phyloP scores from a whole-genome alignment of 2,329 filamentous ascomycete genomes.

The Bertia moriformis region DNA sequence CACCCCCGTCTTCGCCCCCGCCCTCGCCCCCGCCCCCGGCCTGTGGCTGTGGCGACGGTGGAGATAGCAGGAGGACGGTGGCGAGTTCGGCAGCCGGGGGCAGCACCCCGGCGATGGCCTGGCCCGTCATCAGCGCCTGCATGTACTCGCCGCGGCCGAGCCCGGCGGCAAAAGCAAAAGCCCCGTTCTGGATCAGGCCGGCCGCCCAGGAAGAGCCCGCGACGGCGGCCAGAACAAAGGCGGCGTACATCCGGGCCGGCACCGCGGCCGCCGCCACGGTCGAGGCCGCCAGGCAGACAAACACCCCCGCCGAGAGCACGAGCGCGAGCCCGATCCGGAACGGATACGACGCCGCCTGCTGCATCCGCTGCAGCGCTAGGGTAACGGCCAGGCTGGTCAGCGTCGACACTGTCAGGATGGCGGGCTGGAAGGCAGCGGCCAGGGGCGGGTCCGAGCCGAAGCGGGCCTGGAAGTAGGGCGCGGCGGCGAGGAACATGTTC shows the following conservation, averaged over 20 bases:
- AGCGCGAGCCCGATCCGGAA: conserved; percentile 70
- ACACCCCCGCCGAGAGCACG: conserved; percentile 61
- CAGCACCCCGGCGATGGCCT: conserved; percentile 80
- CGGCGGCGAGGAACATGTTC: conserved; percentile 97
- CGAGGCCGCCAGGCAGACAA: conserved; percentile 65
- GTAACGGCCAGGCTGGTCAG: conserved; percentile 67
- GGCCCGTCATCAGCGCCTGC: conserved; percentile 89
- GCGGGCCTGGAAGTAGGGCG: conserved; percentile 78
- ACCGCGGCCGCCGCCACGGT: conserved; percentile 53
- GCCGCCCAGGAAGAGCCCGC: conserved; percentile 66
- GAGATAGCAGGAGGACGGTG: conserved; percentile 60
- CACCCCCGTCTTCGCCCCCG: conserved; percentile 11
- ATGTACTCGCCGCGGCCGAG: conserved; percentile 82
- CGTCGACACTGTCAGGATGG: conserved; percentile 76
- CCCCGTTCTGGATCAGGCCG: conserved; percentile 80
- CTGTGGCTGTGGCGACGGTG: conserved; percentile 20
- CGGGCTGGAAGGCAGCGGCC: conserved; percentile 71
- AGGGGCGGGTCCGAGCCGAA: conserved; percentile 61
- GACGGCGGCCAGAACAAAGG: conserved; percentile 71
- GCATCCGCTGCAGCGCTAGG: conserved; percentile 64
- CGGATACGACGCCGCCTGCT: conserved; percentile 73
- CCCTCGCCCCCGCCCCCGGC: conserved; percentile 7
- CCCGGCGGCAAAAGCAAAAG: conserved; percentile 78
- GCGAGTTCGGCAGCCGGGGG: conserved; percentile 77
- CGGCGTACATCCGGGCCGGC: conserved; percentile 56